Evolutionary conservation across 805 yeast genomes (phyloP), one percentile per base, ranked within the genome.

Genomic region (Saccharomycopsis fibuligera): DNA sequence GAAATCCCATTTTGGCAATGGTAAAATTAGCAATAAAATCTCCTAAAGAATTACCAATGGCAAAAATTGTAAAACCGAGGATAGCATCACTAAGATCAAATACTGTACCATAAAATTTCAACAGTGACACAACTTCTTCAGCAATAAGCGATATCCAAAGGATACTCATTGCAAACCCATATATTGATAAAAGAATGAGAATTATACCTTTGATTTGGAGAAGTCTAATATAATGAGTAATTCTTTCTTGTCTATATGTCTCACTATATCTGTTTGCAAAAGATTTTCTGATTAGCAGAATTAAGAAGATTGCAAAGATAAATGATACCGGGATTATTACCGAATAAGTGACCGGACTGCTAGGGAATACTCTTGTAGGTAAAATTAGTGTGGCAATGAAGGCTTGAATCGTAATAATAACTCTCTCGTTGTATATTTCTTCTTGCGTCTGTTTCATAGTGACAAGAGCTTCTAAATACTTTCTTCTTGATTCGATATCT

Each of bases 1-100:
- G 86, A 66, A 78, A 81, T 0, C 96, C 96, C 73, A 86, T 75
- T 49, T 69, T 69, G 0, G 96, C 89, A 23, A 91, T 77, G 0
- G 95, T 83, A 31, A 83, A 62, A 57, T 91, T 88, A 0, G 96
- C 83, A 1, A 90, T 80, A 41, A 90, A 68, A 60, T 91, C 99
- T 4, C 98, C 97, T 5, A 86, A 68, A 1, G 96, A 90, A 62
- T 91, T 93, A 3, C 99, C 98, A 50, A 91, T 67, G 0, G 98
- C 96, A 63, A 91, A 85, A 0, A 91, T 72, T 0, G 98, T 91
- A 9, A 89, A 67, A 0, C 99, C 99, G 23, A 91, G 65, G 10
- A 90, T 73, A 2, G 89, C 88, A 51, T 87, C 93, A 8, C 88
- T 78, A 5, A 91, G 64, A 24, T 76, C 62, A 45, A 78, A 75